These are phyloP conservation scores for Elsinoe ampelina DNA, from an alignment of 2,329 filamentous ascomycete species.

Conservation along the genomic window DNA sequence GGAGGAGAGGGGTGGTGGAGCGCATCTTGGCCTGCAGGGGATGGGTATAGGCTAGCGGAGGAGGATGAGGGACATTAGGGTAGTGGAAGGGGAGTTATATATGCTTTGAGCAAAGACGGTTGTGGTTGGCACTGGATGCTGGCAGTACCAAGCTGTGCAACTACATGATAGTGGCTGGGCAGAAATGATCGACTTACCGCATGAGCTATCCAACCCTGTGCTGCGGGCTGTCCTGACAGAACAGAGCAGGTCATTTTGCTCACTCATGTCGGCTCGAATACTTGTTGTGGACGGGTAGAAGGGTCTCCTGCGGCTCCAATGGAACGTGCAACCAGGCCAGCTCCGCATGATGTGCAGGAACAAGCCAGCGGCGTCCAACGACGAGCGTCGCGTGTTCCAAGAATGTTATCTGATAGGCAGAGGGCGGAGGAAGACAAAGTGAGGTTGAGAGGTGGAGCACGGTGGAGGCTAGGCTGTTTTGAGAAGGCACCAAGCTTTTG, in stretches of 20 bases:
- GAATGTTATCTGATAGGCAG: slow-evolving; percentile 8
- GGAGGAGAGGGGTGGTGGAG: slow-evolving; percentile 3
- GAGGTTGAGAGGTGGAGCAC: background rate
- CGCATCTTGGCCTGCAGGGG: slow-evolving; percentile 8
- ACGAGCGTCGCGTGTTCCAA: background rate
- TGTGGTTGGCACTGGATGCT: background rate
- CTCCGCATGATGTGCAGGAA: background rate
- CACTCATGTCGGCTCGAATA: background rate
- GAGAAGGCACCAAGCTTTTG: slow-evolving; percentile 11
- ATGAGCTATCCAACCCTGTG: background rate
- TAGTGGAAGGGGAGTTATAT: background rate
- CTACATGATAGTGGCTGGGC: background rate
- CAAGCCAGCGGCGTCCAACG: background rate
- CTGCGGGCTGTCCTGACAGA: background rate
- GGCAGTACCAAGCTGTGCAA: background rate
- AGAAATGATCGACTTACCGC: background rate
- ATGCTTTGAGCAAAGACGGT: background rate
- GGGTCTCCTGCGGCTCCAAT: background rate
- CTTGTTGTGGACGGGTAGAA: background rate
- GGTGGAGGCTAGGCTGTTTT: slow-evolving; percentile 7
- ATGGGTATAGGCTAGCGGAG: background rate
- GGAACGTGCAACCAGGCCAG: background rate
- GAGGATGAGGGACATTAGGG: background rate
- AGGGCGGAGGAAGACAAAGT: slow-evolving; percentile 2
- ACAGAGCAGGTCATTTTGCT: background rate